Base-by-base conservation (phyloP, 2,329 filamentous ascomycete species). In the Celoporthe dispersa region DNA sequence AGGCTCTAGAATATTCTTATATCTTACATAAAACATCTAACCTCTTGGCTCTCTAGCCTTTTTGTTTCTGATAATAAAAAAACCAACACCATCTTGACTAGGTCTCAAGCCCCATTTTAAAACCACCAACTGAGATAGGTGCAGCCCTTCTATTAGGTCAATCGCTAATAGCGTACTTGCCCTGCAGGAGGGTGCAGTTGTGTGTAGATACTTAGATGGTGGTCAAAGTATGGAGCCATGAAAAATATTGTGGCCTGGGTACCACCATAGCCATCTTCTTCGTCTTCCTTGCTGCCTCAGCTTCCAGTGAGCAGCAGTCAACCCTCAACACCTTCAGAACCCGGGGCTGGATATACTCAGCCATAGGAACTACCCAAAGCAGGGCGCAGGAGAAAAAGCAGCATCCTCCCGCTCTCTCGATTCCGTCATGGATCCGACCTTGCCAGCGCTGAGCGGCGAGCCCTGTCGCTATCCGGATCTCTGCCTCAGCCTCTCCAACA, bases 401-500 rank as follows among this genome's bases (percentile, higher is more conserved):
- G 25, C n/a, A 28, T 1, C 7, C 22, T 12, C 37, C 31, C 25
- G 19, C 37, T 19, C 55, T 37, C 19, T 4, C 19, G 7, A 41
- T n/a, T n/a, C 53, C 35, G 22, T 19, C 39, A 61, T 61, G 39
- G 39, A 61, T 16, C 25, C 67, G 44, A 51, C 33, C 16, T 65
- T 64, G 1, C 68, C 70, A 11, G 33, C 19, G 5, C 62, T 72
- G 51, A 37, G 12, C 41, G 48, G 55, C 39, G 19, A 59, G 12
- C 65, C 70, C 1, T n/a, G 22, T 25, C 68, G 70, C 44, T 65
- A 70, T 28, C 48, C 68, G 16, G 68, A 64, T 37, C 64, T 66
- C 39, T 72, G 70, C 44, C 68, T 72, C 28, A 70, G 68, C 68
- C 64, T 72, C 37, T 72, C 70, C 61, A 57, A 57, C 57, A 64